Evolutionary conservation across 148 eudicot genomes (phyloP).

Genomic region (Dianthus caryophyllus): DNA sequence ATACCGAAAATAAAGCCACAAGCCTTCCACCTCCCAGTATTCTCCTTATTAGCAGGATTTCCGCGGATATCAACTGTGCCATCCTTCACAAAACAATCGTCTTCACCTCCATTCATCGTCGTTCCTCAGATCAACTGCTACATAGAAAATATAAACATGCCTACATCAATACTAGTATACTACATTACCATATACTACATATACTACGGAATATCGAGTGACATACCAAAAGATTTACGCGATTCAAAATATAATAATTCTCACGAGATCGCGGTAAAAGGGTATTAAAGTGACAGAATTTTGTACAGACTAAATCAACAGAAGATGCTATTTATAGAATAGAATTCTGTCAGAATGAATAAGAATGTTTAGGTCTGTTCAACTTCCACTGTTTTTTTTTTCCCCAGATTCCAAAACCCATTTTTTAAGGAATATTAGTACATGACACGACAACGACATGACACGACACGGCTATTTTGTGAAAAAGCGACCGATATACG

Average conservation of each 20-base stretch:
- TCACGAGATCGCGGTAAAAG: not conserved
- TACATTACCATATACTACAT: too few species aligned
- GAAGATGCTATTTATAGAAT: not conserved
- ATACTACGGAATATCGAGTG: not conserved
- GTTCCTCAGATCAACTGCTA: not conserved
- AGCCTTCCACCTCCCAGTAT: slow-evolving; percentile 67
- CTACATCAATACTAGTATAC: not conserved
- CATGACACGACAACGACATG: too few species aligned
- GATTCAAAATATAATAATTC: not conserved
- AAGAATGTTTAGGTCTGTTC: not conserved
- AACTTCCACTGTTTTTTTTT: too few species aligned
- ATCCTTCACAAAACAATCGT: slow-evolving; percentile 34
- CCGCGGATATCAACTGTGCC: slow-evolving; percentile 45
- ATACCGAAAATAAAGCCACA: slow-evolving; percentile 56
- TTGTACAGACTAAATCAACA: not conserved
- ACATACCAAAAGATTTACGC: not conserved
- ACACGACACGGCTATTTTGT: too few species aligned
- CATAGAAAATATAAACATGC: not conserved
- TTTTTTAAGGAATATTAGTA: not conserved
- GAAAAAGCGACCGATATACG: too few species aligned
- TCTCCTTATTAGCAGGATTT: slow-evolving; percentile 48
- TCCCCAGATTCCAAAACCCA: too few species aligned
- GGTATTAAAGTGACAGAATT: not conserved
- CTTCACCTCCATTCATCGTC: slow-evolving; percentile 22
- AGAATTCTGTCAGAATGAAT: not conserved